These are phyloP conservation scores for Cetradonia linearis DNA, from an alignment of 495 filamentous ascomycete genomes.

Conservation along the genomic window DNA sequence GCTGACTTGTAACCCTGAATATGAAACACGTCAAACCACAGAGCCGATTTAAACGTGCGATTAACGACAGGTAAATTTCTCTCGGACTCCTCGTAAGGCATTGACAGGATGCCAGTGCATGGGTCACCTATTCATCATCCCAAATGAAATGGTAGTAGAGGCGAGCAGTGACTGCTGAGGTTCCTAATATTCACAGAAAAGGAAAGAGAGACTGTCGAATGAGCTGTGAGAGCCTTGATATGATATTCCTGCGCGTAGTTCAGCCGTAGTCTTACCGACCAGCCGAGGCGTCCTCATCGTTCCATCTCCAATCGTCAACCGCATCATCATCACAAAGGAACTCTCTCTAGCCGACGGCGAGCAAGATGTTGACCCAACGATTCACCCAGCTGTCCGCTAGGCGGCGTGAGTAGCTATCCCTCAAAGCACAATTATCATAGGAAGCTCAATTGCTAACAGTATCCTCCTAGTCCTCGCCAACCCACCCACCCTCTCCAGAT, in stretches of 20 bases:
- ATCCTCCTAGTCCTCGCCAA: conserved; percentile 36
- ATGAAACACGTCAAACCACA: conserved; percentile 26
- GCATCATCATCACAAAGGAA: conserved; percentile 11
- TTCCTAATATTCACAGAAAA: conserved; percentile 33
- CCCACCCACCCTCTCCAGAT: conserved; percentile 41
- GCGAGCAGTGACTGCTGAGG: conserved; percentile 35
- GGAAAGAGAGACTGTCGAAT: conserved; percentile 26
- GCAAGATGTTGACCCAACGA: conserved; percentile 57
- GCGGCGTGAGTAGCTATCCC: conserved; percentile 47
- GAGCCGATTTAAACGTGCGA: conserved; percentile 39
- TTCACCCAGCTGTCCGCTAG: conserved; percentile 56
- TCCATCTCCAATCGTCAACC: conserved; percentile 4
- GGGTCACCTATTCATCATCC: conserved; percentile 40
- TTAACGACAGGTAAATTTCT: conserved; percentile 47
- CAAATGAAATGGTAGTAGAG: conserved; percentile 24
- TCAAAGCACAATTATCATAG: conserved; percentile 4
- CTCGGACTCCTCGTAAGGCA: conserved; percentile 35
- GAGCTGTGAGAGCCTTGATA: conserved; percentile 4
- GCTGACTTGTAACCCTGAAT: conserved; percentile 24
- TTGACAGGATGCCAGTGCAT: conserved; percentile 40
- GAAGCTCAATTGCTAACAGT: conserved; percentile 29
- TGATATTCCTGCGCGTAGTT: neutral
- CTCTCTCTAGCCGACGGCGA: neutral
- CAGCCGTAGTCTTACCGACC: conserved; percentile 8
- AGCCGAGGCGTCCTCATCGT: conserved; percentile 17